These are phyloP conservation scores for Ceratobasidium sp. DNA, from an alignment of 1,284 basidiomycete genomes.

Conservation along the genomic window DNA sequence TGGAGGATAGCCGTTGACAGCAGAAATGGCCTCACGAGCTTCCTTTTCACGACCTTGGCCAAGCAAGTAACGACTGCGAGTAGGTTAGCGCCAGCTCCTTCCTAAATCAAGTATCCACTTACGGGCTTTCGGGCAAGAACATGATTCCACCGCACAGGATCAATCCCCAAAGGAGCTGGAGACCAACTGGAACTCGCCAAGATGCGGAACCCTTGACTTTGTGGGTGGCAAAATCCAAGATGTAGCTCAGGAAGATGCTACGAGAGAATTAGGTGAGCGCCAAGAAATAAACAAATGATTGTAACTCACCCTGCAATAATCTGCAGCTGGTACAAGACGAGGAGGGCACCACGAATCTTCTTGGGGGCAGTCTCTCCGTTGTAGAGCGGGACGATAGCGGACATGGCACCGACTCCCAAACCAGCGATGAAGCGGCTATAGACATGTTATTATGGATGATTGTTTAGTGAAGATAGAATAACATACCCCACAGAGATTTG, in stretches of 20 bases:
- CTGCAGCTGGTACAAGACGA: constrained; percentile 79
- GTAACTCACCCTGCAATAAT: constrained; percentile 67
- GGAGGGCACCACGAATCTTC: constrained; percentile 71
- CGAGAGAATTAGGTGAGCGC: constrained; percentile 30
- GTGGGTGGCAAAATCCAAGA: constrained; percentile 76
- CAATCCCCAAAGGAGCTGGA: constrained; percentile 72
- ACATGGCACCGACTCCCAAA: constrained; percentile 78
- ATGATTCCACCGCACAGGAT: constrained; percentile 72
- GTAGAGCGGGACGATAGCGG: constrained; percentile 80
- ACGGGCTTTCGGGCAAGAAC: constrained; percentile 83
- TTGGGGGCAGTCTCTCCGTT: constrained; percentile 83
- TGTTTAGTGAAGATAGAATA: background rate
- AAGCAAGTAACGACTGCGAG: constrained; percentile 64
- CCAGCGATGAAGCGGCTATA: constrained; percentile 68
- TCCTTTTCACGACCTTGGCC: constrained; percentile 60
- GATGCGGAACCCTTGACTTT: constrained; percentile 64
- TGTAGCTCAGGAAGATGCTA: constrained; percentile 74
- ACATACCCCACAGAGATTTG: constrained; percentile 68
- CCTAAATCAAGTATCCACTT: constrained; percentile 46
- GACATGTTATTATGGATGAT: background rate
- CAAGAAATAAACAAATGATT: background rate
- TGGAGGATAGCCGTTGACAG: constrained; percentile 66
- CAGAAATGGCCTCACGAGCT: constrained; percentile 68
- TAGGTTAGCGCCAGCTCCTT: background rate
- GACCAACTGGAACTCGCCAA: constrained; percentile 65